These are phyloP conservation scores for Calonectria crousiana DNA, from an alignment of 2,329 filamentous ascomycete genomes.

Conservation along the genomic window DNA sequence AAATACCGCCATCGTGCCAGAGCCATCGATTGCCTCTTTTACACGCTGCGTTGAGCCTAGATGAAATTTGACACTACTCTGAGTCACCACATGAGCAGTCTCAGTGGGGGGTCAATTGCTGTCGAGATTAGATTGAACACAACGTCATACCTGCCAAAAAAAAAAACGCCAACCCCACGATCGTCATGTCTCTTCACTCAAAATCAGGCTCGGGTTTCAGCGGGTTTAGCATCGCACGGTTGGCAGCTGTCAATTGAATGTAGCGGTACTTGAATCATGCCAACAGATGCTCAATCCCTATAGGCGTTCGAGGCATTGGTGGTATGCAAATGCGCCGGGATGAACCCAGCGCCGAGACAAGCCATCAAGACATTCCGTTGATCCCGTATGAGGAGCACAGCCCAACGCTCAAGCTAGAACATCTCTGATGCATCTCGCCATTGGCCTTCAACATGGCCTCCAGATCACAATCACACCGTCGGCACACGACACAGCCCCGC, in stretches of 20 bases:
- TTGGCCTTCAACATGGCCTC: neutral
- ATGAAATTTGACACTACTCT: neutral
- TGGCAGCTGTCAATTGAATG: neutral
- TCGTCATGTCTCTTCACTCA: neutral
- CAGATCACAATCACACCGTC: slow-evolving; percentile 3
- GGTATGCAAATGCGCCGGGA: neutral
- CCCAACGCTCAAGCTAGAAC: neutral
- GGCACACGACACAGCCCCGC: slow-evolving; percentile 8
- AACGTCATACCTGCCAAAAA: slow-evolving; percentile 1
- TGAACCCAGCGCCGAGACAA: slow-evolving; percentile 7
- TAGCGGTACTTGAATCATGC: neutral
- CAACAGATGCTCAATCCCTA: neutral
- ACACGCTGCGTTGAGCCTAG: neutral
- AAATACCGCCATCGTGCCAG: neutral
- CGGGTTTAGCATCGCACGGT: neutral
- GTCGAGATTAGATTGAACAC: slow-evolving; percentile 9
- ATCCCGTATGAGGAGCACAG: neutral
- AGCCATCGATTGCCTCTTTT: neutral
- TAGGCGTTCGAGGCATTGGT: neutral
- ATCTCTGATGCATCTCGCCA: neutral
- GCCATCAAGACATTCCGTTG: neutral
- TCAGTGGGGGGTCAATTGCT: neutral
- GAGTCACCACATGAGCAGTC: neutral
- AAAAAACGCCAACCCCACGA: neutral
- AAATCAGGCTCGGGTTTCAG: neutral